These are phyloP conservation scores for Anthracocystis setariae DNA, from an alignment of 1,284 basidiomycete genomes.

Conservation along the genomic window DNA sequence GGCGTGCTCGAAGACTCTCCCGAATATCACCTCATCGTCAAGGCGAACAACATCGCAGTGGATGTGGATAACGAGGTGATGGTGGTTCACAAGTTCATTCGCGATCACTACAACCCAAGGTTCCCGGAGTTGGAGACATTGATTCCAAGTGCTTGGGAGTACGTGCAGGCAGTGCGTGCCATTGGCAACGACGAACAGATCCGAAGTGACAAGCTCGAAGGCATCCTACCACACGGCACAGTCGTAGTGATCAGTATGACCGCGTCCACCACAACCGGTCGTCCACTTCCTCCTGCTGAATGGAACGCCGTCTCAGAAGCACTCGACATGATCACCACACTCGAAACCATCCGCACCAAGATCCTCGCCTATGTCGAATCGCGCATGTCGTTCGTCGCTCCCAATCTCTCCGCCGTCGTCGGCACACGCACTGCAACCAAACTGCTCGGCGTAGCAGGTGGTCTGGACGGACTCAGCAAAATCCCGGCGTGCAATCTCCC, in stretches of 20 bases:
- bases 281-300: slow-evolving; percentile 76
- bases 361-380: slow-evolving; percentile 99
- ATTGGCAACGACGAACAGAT: slow-evolving; percentile 82
- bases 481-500: slow-evolving; percentile 97
- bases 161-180: slow-evolving; percentile 87
- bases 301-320: slow-evolving; percentile 86
- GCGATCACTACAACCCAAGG: slow-evolving; percentile 94
- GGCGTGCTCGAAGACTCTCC: slow-evolving; percentile 87
- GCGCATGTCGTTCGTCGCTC: slow-evolving; percentile 96
- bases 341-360: slow-evolving; percentile 85
- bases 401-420: slow-evolving; percentile 96
- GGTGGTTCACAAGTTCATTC: slow-evolving; percentile 98
- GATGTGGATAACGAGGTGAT: slow-evolving; percentile 98
- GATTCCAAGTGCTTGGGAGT: slow-evolving; percentile 89
- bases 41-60: slow-evolving; percentile 96
- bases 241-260: slow-evolving; percentile 97
- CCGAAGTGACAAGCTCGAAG: slow-evolving; percentile 81
- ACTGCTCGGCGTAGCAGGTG: slow-evolving; percentile 94
- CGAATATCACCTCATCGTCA: slow-evolving; percentile 95
- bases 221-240: slow-evolving; percentile 86
- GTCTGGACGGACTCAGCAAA: slow-evolving; percentile 86
- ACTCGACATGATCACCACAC: slow-evolving; percentile 83
- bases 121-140: slow-evolving; percentile 98
- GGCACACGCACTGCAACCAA: slow-evolving; percentile 98
- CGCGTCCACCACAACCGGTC: slow-evolving; percentile 83